A percentile compares a stretch with the other conserved stretches of the same genome.
These are phyloP conservation scores for Botryotinia narcissicola DNA, from an alignment of 2,329 filamentous ascomycete genomes.

Conservation along the genomic window DNA sequence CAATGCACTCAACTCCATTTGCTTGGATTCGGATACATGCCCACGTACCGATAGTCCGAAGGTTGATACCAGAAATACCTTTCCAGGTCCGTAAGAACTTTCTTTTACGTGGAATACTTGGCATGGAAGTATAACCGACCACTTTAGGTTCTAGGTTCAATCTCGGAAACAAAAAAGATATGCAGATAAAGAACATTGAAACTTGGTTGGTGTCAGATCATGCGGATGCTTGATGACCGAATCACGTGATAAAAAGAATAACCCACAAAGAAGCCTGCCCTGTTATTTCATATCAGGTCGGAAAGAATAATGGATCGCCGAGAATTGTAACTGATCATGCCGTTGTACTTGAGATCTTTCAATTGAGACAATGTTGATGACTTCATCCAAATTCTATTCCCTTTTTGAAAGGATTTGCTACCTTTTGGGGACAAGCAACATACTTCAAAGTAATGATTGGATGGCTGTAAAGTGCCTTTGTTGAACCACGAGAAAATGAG, in stretches of 20 bases:
- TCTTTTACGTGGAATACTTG: constrained; percentile 5
- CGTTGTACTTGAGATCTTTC: background rate
- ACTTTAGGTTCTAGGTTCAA: constrained; percentile 7
- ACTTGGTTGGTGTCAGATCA: background rate
- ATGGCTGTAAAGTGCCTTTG: background rate
- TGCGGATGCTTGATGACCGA: background rate
- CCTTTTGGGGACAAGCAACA: background rate
- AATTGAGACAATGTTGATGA: background rate
- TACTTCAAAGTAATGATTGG: background rate
- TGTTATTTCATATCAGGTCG: background rate
- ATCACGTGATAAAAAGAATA: background rate
- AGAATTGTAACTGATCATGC: background rate
- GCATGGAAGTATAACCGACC: background rate
- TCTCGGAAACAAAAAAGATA: background rate
- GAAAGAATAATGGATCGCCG: background rate
- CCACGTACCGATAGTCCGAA: background rate
- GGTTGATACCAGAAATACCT: background rate
- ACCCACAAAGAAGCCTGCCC: background rate
- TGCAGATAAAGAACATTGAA: constrained; percentile 4
- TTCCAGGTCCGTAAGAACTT: background rate
- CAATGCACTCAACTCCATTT: background rate
- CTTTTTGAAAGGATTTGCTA: background rate
- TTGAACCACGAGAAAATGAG: background rate
- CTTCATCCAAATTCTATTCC: background rate
- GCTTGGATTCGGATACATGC: background rate